phyloP scores from a whole-genome alignment of 495 filamentous ascomycete genomes.

The Neurospora tetrasperma region DNA sequence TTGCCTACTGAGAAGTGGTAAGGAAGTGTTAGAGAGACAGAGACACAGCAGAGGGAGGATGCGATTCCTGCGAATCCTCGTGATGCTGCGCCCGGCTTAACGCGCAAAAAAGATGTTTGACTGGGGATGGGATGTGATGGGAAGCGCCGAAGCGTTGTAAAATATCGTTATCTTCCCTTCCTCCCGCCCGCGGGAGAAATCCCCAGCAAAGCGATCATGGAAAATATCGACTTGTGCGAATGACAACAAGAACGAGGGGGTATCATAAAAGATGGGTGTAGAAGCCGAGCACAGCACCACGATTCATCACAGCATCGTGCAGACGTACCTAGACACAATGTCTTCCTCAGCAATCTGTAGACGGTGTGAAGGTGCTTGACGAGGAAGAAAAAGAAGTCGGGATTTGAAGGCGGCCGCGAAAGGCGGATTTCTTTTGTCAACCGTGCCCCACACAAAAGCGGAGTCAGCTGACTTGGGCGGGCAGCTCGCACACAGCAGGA shows the following conservation, averaged over 20 bases:
- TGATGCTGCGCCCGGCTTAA: not conserved
- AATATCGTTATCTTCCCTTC: not conserved
- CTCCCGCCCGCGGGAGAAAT: not conserved
- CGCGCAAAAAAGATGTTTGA: not conserved
- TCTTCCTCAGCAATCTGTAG: slow-evolving; percentile 46
- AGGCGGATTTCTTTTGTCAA: slow-evolving; percentile 20
- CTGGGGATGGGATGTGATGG: not conserved
- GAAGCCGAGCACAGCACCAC: slow-evolving; percentile 10
- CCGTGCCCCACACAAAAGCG: slow-evolving; percentile 18
- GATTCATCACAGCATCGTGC: slow-evolving; percentile 22
- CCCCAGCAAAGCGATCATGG: slow-evolving; percentile 1
- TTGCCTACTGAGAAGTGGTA: slow-evolving; percentile 38
- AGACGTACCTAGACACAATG: slow-evolving; percentile 48
- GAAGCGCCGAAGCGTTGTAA: not conserved
- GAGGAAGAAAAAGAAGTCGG: slow-evolving; percentile 15
- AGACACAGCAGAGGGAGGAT: slow-evolving; percentile 1
- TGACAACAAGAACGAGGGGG: slow-evolving; percentile 17
- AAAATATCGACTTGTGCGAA: not conserved
- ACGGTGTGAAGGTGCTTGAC: slow-evolving; percentile 32
- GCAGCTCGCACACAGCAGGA: not conserved
- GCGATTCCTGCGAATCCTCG: slow-evolving; percentile 1
- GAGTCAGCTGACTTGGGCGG: slow-evolving; percentile 20
- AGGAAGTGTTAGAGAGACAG: slow-evolving; percentile 22
- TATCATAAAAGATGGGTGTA: slow-evolving; percentile 16
- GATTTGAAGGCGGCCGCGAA: slow-evolving; percentile 12